phyloP scores from a whole-genome alignment of 2,329 filamentous ascomycete genomes.

The Colletotrichum eleusines region DNA sequence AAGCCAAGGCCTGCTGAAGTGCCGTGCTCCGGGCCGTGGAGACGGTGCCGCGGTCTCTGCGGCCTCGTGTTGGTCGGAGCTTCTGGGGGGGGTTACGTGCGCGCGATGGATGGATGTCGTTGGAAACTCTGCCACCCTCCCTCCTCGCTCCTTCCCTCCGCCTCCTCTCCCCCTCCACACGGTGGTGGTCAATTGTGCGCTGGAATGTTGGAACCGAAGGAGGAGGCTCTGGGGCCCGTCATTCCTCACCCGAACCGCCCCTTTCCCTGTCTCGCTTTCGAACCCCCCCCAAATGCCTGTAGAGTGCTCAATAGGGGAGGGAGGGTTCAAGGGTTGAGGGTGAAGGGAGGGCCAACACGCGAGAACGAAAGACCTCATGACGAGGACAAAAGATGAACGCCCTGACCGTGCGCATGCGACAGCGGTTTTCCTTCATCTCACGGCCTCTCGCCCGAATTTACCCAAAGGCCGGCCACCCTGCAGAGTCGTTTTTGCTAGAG shows the following conservation, averaged over 20 bases:
- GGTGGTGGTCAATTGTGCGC: conserved; percentile 3
- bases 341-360: neutral
- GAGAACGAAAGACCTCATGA: neutral
- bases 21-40: conserved; percentile 28
- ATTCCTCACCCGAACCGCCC: neutral
- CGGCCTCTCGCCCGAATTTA: neutral
- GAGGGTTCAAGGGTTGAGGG: neutral
- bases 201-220: neutral
- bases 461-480: neutral
- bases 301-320: neutral
- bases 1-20: conserved; percentile 18
- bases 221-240: neutral
- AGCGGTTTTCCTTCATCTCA: neutral
- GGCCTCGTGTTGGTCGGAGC: conserved; percentile 1
- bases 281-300: neutral
- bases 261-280: neutral
- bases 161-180: neutral
- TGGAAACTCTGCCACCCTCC: neutral
- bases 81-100: neutral
- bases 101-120: conserved; percentile 1
- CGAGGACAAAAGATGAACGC: neutral
- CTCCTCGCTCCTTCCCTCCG: too few species aligned
- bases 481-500: neutral
- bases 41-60: conserved; percentile 2
- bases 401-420: neutral